phyloP scores from a whole-genome alignment of 176 grass and related monocot genomes.

The Musa schizocarpa region DNA sequence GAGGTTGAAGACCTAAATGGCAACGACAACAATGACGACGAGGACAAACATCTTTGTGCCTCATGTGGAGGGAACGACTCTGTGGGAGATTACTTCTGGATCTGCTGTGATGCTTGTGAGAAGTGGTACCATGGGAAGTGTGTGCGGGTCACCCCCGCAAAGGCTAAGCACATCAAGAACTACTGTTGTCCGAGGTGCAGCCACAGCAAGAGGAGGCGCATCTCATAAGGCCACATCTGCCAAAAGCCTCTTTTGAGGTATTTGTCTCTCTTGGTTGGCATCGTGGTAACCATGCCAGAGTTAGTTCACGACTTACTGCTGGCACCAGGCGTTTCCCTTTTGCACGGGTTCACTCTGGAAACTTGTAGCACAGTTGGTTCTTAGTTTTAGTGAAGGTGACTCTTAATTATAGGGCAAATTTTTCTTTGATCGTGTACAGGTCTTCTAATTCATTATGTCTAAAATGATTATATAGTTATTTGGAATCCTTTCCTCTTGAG shows the following conservation, averaged over 20 bases:
- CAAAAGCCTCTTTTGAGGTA: not conserved
- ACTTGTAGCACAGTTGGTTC: too few species aligned
- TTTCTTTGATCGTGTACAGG: not conserved
- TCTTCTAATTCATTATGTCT: not conserved
- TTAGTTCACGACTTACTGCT: not conserved
- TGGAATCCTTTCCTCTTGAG: not conserved
- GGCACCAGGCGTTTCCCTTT: not conserved
- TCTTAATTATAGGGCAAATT: not conserved
- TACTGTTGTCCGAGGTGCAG: constrained; percentile 38
- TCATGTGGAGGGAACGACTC: constrained; percentile 30
- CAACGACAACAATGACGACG: not conserved
- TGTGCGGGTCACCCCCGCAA: constrained; percentile 33
- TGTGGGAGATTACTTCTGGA: constrained; percentile 34
- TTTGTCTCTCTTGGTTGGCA: not conserved
- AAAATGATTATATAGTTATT: not conserved
- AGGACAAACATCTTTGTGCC: constrained; percentile 17
- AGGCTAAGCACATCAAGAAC: constrained; percentile 41
- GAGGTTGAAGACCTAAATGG: constrained; percentile 28
- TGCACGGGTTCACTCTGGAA: too few species aligned
- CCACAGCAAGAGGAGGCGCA: constrained; percentile 11
- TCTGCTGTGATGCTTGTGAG: constrained; percentile 39
- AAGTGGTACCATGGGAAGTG: constrained; percentile 45
- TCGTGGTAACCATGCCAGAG: not conserved
- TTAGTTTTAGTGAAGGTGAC: too few species aligned
- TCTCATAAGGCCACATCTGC: not conserved